A percentile compares a stretch with the other conserved stretches of the same genome.
Evolutionary conservation across 176 grass and related monocot species (phyloP).

Genomic region (Carex myosuroides): DNA sequence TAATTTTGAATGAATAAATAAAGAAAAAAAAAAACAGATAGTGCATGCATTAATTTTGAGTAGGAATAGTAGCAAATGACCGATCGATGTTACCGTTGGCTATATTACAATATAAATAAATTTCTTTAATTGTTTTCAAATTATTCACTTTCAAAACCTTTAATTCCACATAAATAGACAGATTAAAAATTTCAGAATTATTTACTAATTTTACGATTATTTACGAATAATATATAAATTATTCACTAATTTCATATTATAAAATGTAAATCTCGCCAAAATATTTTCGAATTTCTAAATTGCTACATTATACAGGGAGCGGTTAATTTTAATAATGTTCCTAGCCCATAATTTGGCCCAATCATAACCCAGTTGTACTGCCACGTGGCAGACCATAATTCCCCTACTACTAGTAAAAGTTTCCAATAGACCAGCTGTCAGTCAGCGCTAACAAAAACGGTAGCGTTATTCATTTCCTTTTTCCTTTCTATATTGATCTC

Average conservation of each 20-base stretch:
- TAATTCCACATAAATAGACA: no score
- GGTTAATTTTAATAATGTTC: neutral
- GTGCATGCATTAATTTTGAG: neutral
- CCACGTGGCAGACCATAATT: neutral
- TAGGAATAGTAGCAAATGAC: no score
- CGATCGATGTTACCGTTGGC: neutral
- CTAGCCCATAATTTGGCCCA: neutral
- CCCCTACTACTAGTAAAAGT: neutral
- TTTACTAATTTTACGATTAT: no score
- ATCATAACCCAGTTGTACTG: neutral
- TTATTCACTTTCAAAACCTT: no score
- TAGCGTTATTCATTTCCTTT: neutral
- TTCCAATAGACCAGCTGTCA: neutral
- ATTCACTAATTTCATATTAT: no score
- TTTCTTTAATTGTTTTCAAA: no score
- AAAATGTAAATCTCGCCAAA: no score
- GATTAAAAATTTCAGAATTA: no score
- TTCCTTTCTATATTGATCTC: neutral
- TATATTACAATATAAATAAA: neutral
- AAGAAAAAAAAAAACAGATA: neutral
- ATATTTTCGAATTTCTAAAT: neutral
- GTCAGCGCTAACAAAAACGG: neutral
- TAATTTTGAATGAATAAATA: neutral
- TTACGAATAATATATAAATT: no score
- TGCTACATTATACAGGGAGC: neutral